These are phyloP conservation scores for Wickerhamiella kazuoi DNA, from an alignment of 805 yeast genomes.

Conservation along the genomic window DNA sequence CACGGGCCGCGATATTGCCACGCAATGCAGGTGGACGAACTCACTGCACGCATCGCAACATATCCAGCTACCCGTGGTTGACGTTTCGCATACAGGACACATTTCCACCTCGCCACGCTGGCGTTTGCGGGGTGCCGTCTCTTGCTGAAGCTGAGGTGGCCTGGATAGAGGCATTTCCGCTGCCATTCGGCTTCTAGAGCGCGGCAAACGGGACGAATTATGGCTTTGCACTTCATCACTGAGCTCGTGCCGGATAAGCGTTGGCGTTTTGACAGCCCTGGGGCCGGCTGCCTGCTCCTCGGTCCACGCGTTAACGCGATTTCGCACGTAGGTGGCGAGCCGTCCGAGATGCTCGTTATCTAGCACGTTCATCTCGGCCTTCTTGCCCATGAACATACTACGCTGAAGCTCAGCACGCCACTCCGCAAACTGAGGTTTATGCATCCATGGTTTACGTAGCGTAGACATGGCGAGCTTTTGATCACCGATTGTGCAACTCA, in stretches of 20 bases:
- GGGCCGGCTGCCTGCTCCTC: too few species aligned
- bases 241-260: too few species aligned
- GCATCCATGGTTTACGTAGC: constrained; percentile 16
- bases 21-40: background rate
- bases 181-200: too few species aligned
- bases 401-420: constrained; percentile 34
- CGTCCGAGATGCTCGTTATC: constrained; percentile 10
- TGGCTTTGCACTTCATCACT: too few species aligned
- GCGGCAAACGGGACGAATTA: too few species aligned
- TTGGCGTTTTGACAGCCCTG: too few species aligned
- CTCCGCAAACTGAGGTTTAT: constrained; percentile 6
- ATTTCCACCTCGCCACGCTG: too few species aligned
- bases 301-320: too few species aligned
- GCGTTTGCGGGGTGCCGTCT: too few species aligned
- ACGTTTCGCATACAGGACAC: background rate
- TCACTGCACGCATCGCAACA: background rate
- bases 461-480: constrained; percentile 19
- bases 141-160: too few species aligned
- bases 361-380: constrained; percentile 40
- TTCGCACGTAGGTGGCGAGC: constrained; percentile 11
- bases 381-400: constrained; percentile 31
- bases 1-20: background rate
- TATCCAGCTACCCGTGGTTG: background rate
- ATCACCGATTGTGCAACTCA: constrained; percentile 19
- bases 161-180: too few species aligned